These are phyloP conservation scores for Pyrus pyrifolia DNA, from an alignment of 306 rosid genomes.

Conservation along the genomic window DNA sequence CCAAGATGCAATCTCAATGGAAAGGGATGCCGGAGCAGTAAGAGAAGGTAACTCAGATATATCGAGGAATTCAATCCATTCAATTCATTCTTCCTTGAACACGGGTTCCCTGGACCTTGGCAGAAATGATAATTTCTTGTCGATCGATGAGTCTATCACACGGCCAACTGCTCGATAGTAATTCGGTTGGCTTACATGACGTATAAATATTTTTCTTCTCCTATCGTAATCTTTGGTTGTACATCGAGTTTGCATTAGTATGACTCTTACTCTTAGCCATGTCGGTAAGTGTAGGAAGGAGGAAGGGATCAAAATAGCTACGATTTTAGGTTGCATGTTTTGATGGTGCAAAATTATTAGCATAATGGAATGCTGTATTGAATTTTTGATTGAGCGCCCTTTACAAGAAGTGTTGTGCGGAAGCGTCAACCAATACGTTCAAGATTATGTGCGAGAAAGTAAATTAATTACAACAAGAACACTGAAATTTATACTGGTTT, in stretches of 20 bases:
- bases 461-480: no score
- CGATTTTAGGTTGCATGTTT: neutral
- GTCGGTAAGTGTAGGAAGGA: neutral
- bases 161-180: constrained; percentile 72
- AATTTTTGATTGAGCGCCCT: neutral
- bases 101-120: constrained; percentile 58
- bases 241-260: neutral
- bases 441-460: no score
- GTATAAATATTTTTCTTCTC: neutral
- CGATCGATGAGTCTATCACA: constrained; percentile 69
- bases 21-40: constrained; percentile 42
- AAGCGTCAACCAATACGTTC: no score
- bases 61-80: constrained; percentile 58
- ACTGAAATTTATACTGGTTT: no score
- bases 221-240: neutral
- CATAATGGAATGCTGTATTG: neutral
- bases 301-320: neutral
- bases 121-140: constrained; percentile 53
- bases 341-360: neutral
- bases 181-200: neutral
- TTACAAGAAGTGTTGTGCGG: no score
- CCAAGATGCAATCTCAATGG: constrained; percentile 80
- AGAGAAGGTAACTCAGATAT: constrained; percentile 65
- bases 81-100: constrained; percentile 65
- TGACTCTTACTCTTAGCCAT: neutral